Evolutionary conservation across 108 stramenopile species (phyloP), one percentile per base, ranked within the genome.

Genomic region (Fistulifera pelliculosa): DNA sequence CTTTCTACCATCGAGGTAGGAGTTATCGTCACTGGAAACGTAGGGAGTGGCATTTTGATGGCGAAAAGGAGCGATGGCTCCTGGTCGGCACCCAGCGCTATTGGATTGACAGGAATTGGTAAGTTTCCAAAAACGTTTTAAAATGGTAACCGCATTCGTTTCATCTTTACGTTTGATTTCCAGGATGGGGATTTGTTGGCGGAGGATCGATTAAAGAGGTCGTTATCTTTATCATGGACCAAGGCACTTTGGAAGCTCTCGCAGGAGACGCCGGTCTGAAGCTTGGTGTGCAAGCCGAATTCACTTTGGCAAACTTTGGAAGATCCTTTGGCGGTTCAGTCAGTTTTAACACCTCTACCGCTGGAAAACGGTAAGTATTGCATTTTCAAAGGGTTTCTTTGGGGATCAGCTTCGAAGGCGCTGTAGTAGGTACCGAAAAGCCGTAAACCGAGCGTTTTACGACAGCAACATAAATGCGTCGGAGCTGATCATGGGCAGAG

Each of bases 401-500:
- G 77, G 53, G 88, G 12, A 58, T 81, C 23, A 62, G 67, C 39
- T 38, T 90, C 8, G 88, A 87, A 66, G 80, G 80, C n/a, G 78
- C 83, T 19, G 61, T 81, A 14, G 63, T 87, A 27, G 56, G 62
- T 10, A 53, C 61, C 13, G 88, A 6, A 50, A 70, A 11, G 73
- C 74, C 16, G 79, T 82, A 31, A 90, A 90, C 52, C 43, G 60
- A 16, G 53, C 59, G 5, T 90, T 85, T 49, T 90, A 90, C 50
- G 11, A 27, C 5, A 7, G n/a, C 57, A 83, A 76, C 21, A 54
- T 5, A 22, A 51, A 11, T 51, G 4, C 21, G 4, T 23, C 3
- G 12, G 23, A 22, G 6, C 7, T 51, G 5, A n/a, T 51, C 6
- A 7, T 6, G 21, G 23, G n/a, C 6, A 19, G 6, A 26, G 25